Evolutionary conservation across 2,329 filamentous ascomycete genomes (phyloP).

Genomic region (Mollisia scopiformis): DNA sequence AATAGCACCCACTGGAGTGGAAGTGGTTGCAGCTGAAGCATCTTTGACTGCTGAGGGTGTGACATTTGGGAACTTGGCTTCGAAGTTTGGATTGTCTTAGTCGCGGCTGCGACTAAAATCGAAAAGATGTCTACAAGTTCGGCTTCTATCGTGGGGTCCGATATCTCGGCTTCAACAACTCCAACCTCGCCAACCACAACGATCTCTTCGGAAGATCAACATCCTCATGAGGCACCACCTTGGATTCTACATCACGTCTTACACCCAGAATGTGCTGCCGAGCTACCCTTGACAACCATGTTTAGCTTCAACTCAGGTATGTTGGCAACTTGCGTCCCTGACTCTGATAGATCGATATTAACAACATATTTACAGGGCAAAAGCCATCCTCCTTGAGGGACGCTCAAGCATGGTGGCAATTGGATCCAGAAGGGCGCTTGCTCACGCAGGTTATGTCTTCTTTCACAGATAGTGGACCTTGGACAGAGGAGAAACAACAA

Average conservation of each 20-base stretch:
- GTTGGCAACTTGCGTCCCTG: background rate
- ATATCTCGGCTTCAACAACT: slow-evolving; percentile 2
- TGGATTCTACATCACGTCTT: slow-evolving; percentile 33
- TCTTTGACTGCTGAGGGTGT: background rate
- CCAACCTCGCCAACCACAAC: slow-evolving; percentile 13
- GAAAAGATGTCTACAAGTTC: slow-evolving; percentile 11
- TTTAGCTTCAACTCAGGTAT: slow-evolving; percentile 35
- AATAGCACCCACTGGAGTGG: background rate
- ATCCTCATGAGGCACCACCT: slow-evolving; percentile 12
- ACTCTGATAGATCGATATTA: background rate
- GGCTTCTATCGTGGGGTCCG: slow-evolving; percentile 5
- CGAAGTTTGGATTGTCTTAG: background rate
- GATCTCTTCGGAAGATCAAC: slow-evolving; percentile 12
- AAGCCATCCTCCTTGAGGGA: slow-evolving; percentile 28
- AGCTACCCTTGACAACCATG: slow-evolving; percentile 33
- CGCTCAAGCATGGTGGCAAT: slow-evolving; percentile 30
- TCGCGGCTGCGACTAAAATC: background rate
- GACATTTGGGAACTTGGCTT: background rate
- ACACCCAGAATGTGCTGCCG: slow-evolving; percentile 16
- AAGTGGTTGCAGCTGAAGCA: background rate
- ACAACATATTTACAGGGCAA: slow-evolving; percentile 18
- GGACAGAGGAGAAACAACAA: background rate
- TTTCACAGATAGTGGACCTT: background rate
- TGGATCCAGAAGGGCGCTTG: slow-evolving; percentile 25
- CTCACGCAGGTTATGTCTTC: slow-evolving; percentile 28